Conservation (phyloP, 257 asterid species). For the Solanum etuberosum region DNA sequence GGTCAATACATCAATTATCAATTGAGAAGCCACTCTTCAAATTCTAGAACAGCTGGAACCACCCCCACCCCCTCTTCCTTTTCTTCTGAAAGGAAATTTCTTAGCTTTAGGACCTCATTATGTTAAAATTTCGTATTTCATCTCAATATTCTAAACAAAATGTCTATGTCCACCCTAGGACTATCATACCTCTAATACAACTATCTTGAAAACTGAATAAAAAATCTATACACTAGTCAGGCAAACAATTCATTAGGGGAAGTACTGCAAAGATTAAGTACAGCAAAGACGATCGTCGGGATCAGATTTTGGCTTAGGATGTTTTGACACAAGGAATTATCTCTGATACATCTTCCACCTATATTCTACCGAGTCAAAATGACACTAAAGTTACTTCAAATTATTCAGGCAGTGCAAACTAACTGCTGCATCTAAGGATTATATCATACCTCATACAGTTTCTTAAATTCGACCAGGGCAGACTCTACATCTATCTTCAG, state of each 20-base stretch:
- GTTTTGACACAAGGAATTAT: neutral
- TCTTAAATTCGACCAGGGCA: slow-evolving; percentile 43
- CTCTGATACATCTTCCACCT: neutral
- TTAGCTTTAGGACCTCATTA: neutral
- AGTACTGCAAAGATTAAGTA: neutral
- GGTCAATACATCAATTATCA: neutral
- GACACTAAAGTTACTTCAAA: neutral
- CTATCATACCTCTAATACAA: neutral
- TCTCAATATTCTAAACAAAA: neutral
- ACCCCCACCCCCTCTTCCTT: neutral
- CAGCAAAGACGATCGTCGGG: neutral
- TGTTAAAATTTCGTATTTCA: neutral
- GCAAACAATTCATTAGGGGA: neutral
- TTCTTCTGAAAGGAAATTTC: neutral
- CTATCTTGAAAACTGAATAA: neutral
- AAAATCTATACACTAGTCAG: neutral
- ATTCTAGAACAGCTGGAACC: neutral
- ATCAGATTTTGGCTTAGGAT: neutral
- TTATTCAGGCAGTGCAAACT: neutral
- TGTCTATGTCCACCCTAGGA: neutral
- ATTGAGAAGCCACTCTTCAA: neutral
- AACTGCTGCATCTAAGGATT: neutral
- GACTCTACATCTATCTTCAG: slow-evolving; percentile 52
- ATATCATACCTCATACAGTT: slow-evolving; percentile 44
- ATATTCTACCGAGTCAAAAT: neutral